phyloP scores from a whole-genome alignment of 768 basidiomycete species.

The Mycena rebaudengoi region DNA sequence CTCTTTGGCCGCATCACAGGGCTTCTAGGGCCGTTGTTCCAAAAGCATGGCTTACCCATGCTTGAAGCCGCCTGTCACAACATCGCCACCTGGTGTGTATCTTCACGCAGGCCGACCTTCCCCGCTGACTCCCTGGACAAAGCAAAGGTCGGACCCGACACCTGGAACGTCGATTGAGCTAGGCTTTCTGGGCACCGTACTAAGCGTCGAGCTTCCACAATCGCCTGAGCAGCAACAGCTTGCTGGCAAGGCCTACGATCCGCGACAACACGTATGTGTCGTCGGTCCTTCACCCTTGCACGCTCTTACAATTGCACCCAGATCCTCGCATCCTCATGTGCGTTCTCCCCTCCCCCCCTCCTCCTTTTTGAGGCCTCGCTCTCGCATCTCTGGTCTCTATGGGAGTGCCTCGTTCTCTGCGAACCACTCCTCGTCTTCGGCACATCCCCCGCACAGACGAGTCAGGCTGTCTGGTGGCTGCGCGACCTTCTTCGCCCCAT shows the following conservation, averaged over 20 bases:
- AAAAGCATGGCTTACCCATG: slow-evolving; percentile 78
- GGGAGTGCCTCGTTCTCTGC: slow-evolving; percentile 93
- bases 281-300: not conserved
- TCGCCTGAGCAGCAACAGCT: slow-evolving; percentile 78
- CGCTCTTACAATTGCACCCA: slow-evolving; percentile 33
- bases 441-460: slow-evolving; percentile 79
- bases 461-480: slow-evolving; percentile 93
- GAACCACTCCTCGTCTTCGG: slow-evolving; percentile 91
- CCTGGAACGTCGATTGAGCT: slow-evolving; percentile 77
- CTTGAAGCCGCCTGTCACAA: slow-evolving; percentile 88
- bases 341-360: slow-evolving; percentile 65
- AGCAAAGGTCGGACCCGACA: slow-evolving; percentile 81
- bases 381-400: slow-evolving; percentile 81
- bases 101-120: slow-evolving; percentile 1
- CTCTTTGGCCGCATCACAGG: slow-evolving; percentile 76
- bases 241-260: slow-evolving; percentile 63
- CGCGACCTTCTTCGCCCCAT: slow-evolving; percentile 88
- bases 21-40: slow-evolving; percentile 79
- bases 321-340: slow-evolving; percentile 74
- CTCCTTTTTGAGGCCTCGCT: slow-evolving; percentile 70
- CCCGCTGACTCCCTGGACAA: slow-evolving; percentile 42
- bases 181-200: slow-evolving; percentile 82
- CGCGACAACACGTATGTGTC: slow-evolving; percentile 56
- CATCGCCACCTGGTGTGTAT: slow-evolving; percentile 80
- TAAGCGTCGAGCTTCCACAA: slow-evolving; percentile 78